These are phyloP conservation scores for Halenospora varia DNA, from an alignment of 495 filamentous ascomycete species.

Conservation along the genomic window DNA sequence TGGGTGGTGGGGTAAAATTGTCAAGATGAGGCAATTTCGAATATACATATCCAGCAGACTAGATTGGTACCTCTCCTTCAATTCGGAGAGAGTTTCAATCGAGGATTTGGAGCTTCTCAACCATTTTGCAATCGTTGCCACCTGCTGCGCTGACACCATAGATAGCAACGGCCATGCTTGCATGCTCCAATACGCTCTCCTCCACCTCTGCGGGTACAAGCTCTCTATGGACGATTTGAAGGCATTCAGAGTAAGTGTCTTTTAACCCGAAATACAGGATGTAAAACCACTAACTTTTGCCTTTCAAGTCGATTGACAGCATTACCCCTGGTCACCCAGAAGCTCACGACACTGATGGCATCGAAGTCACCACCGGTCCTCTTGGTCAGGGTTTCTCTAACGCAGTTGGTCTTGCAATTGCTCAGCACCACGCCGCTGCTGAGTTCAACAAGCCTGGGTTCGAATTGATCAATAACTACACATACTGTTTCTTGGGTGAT, in stretches of 20 bases:
- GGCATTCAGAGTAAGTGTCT: conserved; percentile 78
- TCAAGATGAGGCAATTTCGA: too few relatives aligned
- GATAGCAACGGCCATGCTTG: conserved; percentile 94
- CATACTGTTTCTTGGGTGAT: conserved; percentile 94
- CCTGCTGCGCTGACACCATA: conserved; percentile 2
- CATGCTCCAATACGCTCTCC: conserved; percentile 98
- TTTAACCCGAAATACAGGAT: background rate
- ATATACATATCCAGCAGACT: too few relatives aligned
- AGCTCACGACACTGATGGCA: conserved; percentile 89
- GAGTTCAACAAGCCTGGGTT: conserved; percentile 97
- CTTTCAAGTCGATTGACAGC: conserved; percentile 58
- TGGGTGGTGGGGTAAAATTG: too few relatives aligned
- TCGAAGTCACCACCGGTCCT: conserved; percentile 97
- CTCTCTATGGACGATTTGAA: conserved; percentile 88
- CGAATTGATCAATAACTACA: conserved; percentile 92
- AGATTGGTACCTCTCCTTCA: too few relatives aligned
- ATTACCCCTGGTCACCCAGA: conserved; percentile 97
- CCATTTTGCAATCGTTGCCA: conserved; percentile 5
- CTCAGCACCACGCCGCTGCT: conserved; percentile 83
- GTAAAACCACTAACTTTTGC: background rate
- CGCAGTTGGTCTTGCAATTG: conserved; percentile 94
- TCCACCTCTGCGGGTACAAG: conserved; percentile 92
- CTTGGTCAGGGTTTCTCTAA: conserved; percentile 95
- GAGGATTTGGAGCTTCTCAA: too few relatives aligned
- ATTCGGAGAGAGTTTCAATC: too few relatives aligned